Evolutionary conservation across 441 rosid species (phyloP), one percentile per base, ranked within the genome.

Genomic region (Adansonia gregorii): DNA sequence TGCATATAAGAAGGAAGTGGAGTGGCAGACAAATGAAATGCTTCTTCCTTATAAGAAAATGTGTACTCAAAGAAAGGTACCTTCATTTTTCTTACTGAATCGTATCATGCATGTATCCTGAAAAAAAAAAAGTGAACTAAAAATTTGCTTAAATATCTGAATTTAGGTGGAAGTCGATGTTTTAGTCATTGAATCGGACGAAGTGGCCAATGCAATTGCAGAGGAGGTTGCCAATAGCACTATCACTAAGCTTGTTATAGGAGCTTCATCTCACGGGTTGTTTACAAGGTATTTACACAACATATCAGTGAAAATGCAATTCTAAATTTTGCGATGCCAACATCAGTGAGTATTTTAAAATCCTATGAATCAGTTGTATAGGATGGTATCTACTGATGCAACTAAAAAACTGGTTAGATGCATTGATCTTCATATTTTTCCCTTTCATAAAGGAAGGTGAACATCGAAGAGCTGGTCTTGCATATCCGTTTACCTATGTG

Each of bases 211-310:
- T n/a, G 92, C 97, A 4, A 82, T 94, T 66, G 97, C 94, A 1
- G 90, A 95, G 80, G 97, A 88, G 86, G 86, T 95, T 39, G 55
- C 88, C 17, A 82, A 81, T 80, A 78, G 77, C 10, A 76, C 65
- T 14, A 87, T 91, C 63, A 83, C 69, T 6, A 92, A 91, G 84
- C 95, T 95, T 39, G 95, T 95, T 17, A 87, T 95, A n/a, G 99
- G 99, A 84, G 92, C 92, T 85, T 82, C 95, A 51, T 79, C 97
- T 69, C 80, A 78, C 4, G 84, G 92, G 74, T 82, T 91, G 77
- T 91, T 93, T 77, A 70, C 90, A 41, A 83, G 89, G 97, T 95
- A 87, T 65, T 46, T 46, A 49, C 43, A 52, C 51, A 19, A 43
- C 12, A 10, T 48, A n/a, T 14, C 49, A 43, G 67, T n/a, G 19